phyloP scores from a whole-genome alignment of 2,329 filamentous ascomycete genomes.

The Aspergillus hiratsukae region DNA sequence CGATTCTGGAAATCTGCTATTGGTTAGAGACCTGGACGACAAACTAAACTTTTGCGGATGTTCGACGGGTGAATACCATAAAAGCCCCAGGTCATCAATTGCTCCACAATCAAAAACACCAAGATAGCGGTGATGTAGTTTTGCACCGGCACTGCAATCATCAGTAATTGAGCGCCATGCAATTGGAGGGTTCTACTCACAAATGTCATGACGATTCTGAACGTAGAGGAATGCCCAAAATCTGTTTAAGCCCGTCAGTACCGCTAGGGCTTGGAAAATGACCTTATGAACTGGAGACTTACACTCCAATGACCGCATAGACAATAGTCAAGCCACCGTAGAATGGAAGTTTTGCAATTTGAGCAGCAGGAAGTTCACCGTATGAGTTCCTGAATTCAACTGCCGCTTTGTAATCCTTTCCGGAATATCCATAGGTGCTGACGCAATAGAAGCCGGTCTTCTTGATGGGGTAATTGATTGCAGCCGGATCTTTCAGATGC shows the following conservation, averaged over 20 bases:
- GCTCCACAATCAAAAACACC: conserved; percentile 88
- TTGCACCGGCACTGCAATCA: conserved; percentile 72
- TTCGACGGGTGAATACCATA: conserved; percentile 58
- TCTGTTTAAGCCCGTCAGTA: conserved; percentile 36
- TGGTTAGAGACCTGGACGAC: conserved; percentile 29
- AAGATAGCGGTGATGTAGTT: conserved; percentile 99
- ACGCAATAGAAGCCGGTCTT: conserved; percentile 97
- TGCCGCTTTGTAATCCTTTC: conserved; percentile 68
- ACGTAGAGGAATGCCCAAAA: conserved; percentile 96
- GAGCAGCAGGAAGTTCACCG: conserved; percentile 88
- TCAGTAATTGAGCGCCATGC: conserved; percentile 27
- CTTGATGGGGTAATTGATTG: conserved; percentile 75
- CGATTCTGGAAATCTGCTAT: conserved; percentile 79
- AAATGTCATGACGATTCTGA: conserved; percentile 86
- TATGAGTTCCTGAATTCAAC: conserved; percentile 95
- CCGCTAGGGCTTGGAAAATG: background rate
- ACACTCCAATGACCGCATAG: conserved; percentile 78
- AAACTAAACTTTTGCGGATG: background rate
- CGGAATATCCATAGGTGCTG: conserved; percentile 66
- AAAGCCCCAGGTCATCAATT: conserved; percentile 98
- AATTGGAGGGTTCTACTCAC: conserved; percentile 43
- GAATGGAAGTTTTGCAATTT: conserved; percentile 95
- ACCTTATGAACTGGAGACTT: conserved; percentile 29
- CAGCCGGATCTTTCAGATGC: conserved; percentile 67
- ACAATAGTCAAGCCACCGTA: conserved; percentile 92